Conservation (phyloP, 106 monocot genomes). For the Gastrodia elata region DNA sequence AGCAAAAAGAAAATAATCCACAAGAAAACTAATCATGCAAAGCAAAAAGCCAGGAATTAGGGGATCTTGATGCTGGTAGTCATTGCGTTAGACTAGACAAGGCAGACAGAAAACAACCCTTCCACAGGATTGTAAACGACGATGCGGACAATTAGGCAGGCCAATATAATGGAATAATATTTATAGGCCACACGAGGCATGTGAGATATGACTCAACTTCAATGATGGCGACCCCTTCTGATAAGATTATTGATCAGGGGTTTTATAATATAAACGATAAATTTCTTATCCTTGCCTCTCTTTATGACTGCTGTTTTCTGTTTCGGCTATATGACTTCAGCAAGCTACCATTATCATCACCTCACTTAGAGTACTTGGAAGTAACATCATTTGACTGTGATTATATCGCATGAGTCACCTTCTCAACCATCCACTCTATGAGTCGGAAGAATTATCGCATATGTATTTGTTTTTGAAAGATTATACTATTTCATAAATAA, state of each 20-base stretch:
- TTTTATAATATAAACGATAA: background rate
- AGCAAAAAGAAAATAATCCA: background rate
- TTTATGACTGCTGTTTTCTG: too few species aligned
- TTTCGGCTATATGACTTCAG: background rate
- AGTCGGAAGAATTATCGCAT: too few species aligned
- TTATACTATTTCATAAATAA: too few species aligned
- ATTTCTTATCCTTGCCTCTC: too few species aligned
- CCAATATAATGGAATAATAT: constrained; percentile 1
- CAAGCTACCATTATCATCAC: background rate
- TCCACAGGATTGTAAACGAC: background rate
- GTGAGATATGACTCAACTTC: background rate
- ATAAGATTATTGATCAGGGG: background rate
- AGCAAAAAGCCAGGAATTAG: background rate
- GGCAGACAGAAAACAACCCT: background rate
- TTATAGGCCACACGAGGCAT: background rate
- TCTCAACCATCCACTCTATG: too few species aligned
- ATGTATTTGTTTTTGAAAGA: too few species aligned
- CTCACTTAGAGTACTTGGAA: background rate
- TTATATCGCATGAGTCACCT: too few species aligned
- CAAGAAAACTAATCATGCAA: background rate
- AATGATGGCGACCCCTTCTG: background rate
- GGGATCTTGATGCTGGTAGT: background rate
- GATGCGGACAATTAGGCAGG: background rate
- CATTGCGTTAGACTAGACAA: background rate
- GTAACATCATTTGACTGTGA: background rate